Evolutionary conservation across 768 basidiomycete genomes (phyloP).

Genomic region (Podaxis carcinomalis): DNA sequence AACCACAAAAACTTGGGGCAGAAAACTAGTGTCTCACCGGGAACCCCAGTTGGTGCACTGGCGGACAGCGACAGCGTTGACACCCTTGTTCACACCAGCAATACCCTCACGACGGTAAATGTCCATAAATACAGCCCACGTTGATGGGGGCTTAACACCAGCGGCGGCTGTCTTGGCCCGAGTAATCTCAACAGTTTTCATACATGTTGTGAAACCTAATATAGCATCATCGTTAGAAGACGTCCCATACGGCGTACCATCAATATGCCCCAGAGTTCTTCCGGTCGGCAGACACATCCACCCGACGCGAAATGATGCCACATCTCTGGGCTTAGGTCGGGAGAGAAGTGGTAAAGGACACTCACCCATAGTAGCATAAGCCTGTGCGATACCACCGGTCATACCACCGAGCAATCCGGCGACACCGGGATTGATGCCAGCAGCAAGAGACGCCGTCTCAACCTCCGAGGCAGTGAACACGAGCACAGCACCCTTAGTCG

Average conservation of each 20-base stretch:
- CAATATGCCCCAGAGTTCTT: neutral
- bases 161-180: constrained; percentile 85
- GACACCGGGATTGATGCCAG: constrained; percentile 75
- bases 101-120: constrained; percentile 94
- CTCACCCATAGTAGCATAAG: constrained; percentile 99
- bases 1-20: neutral
- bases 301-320: neutral
- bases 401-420: constrained; percentile 95
- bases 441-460: constrained; percentile 57
- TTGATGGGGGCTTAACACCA: constrained; percentile 85
- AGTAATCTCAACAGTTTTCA: constrained; percentile 99
- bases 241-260: neutral
- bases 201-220: constrained; percentile 95
- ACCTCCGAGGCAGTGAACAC: constrained; percentile 96
- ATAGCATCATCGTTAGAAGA: neutral
- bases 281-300: neutral
- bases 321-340: neutral
- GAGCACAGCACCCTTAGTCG: constrained; percentile 95
- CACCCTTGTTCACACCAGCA: constrained; percentile 97
- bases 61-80: constrained; percentile 89
- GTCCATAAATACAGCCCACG: constrained; percentile 91
- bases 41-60: constrained; percentile 95
- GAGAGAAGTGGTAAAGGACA: constrained; percentile 15
- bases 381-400: constrained; percentile 96
- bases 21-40: constrained; percentile 45